Evolutionary conservation across 73 alveolate species (phyloP).

Genomic region (Blepharisma stoltei): DNA sequence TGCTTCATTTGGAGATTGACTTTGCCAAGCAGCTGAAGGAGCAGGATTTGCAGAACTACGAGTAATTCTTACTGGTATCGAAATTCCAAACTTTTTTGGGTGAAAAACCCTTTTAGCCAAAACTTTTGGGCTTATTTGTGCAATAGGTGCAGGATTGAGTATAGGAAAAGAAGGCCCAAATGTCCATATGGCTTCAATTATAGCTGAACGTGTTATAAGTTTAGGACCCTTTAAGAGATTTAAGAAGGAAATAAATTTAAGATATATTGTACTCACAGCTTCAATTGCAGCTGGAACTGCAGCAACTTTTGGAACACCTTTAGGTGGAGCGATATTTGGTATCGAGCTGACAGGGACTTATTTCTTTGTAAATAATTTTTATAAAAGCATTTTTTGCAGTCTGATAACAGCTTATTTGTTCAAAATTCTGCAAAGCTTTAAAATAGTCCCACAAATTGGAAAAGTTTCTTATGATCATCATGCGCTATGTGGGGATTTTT

Average conservation of each 20-base stretch:
- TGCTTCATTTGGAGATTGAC: constrained; percentile 73
- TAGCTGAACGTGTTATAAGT: constrained; percentile 65
- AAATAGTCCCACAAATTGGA: constrained; percentile 36
- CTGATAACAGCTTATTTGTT: constrained; percentile 45
- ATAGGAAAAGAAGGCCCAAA: constrained; percentile 94
- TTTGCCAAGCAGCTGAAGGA: constrained; percentile 88
- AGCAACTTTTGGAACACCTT: constrained; percentile 92
- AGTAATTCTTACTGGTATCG: constrained; percentile 85
- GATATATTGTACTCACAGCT: constrained; percentile 65
- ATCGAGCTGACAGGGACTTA: constrained; percentile 90
- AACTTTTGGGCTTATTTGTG: constrained; percentile 78
- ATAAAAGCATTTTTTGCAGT: constrained; percentile 77
- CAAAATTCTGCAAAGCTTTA: constrained; percentile 42
- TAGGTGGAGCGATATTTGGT: constrained; percentile 92
- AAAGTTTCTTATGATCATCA: constrained; percentile 15
- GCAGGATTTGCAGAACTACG: constrained; percentile 95
- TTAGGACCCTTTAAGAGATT: constrained; percentile 49
- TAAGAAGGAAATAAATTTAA: constrained; percentile 27
- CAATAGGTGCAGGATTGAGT: constrained; percentile 81
- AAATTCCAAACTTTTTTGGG: constrained; percentile 69
- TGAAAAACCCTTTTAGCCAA: constrained; percentile 77
- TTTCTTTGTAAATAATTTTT: constrained; percentile 75
- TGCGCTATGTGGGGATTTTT: neutral
- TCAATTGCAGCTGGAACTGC: constrained; percentile 89
- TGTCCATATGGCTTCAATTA: constrained; percentile 85